Evolutionary conservation across 345 rosid genomes (phyloP).

Genomic region (Lumnitzera littorea): DNA sequence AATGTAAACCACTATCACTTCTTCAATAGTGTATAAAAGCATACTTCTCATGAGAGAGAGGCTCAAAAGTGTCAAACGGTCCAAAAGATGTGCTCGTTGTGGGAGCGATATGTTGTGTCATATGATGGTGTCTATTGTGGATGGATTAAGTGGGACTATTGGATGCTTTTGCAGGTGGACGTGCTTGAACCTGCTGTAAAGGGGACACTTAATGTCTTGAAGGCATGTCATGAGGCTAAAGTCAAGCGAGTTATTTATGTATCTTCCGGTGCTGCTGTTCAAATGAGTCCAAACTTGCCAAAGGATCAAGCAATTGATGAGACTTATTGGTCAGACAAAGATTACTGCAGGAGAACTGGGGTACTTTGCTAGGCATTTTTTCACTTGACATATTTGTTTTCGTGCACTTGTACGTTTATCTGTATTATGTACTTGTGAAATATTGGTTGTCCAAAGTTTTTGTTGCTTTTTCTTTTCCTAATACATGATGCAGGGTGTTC

Average conservation of each 20-base stretch:
- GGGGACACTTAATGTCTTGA: constrained; percentile 29
- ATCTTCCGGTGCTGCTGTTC: constrained; percentile 18
- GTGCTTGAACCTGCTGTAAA: constrained; percentile 23
- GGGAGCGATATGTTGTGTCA: too few species aligned
- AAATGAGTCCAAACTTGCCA: constrained; percentile 20
- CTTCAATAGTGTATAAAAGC: too few species aligned
- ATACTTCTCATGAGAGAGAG: too few species aligned
- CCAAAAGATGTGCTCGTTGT: too few species aligned
- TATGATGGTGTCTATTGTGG: too few species aligned
- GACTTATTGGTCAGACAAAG: constrained; percentile 26
- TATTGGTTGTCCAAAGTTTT: too few species aligned
- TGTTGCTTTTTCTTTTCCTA: too few species aligned
- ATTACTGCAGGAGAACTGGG: constrained; percentile 19
- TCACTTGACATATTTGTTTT: constrained; percentile 1
- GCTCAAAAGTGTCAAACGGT: too few species aligned
- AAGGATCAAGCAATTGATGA: constrained; percentile 20
- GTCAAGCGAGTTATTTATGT: constrained; percentile 26
- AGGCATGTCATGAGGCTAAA: constrained; percentile 18
- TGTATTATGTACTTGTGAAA: too few species aligned
- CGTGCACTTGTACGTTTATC: background rate
- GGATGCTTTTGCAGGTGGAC: constrained; percentile 14
- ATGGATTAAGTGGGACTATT: too few species aligned
- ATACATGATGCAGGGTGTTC: too few species aligned
- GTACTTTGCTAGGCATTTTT: constrained; percentile 6
- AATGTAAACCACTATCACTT: too few species aligned